Evolutionary conservation across 164 flowering plant genomes (phyloP), one percentile per base, ranked within the genome.

Genomic region (Aristolochia contorta): DNA sequence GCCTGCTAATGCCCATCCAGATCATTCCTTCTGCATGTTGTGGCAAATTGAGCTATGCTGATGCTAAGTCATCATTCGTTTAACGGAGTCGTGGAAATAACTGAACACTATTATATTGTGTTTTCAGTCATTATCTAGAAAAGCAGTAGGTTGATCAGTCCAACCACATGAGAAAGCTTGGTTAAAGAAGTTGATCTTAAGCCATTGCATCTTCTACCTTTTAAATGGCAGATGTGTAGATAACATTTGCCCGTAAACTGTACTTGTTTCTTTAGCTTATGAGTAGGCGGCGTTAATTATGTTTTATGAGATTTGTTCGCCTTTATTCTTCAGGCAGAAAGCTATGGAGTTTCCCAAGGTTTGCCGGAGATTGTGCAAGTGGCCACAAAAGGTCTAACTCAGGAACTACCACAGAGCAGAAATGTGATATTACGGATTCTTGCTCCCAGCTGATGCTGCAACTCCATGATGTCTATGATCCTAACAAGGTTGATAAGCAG

Each of bases 361-460:
- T 93, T 76, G 82, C 96, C 0, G 95, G 97, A 47, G 99, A 93
- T 69, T 93, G 99, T 77, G 96, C 96, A 32, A 90, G 83, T 72
- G 89, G 92, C 21, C 83, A 81, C 64, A 66, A 74, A 41, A 84
- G 70, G 73, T 76, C 87, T 70, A 67, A 72, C 45, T 49, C 77
- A 1, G 87, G 82, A 58, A 71, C 87, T 58, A 78, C 49, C 68
- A 62, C 83, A 47, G 99, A 90, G 69, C 87, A 80, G 59, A 90
- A 85, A 71, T 72, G 58, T 51, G 96, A 93, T 67, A 79, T 93
- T 43, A 77, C 89, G 10, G 97, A 93, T 75, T 77, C 90, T 12
- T 90, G 82, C 71, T 93, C 97, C n/a, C 97, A 93, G 69, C 88
- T 93, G 99, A 86, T 93, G 66, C 93, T 90, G 65, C 96, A 86